These are phyloP conservation scores for Erodium moschatum DNA, from an alignment of 441 rosid species.

Conservation along the genomic window DNA sequence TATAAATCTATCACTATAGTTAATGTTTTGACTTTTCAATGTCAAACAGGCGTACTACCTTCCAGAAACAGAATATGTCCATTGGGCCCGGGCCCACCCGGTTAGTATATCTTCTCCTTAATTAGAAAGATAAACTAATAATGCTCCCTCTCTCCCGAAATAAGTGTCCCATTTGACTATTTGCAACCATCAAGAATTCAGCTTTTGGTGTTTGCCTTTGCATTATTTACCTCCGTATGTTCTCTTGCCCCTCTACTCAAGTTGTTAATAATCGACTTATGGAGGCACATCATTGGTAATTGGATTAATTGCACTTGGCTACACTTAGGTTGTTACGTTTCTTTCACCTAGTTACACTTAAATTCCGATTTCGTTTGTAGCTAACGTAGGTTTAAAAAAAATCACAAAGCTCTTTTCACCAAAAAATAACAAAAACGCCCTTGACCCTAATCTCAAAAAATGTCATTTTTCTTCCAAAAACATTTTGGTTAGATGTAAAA, in stretches of 20 bases:
- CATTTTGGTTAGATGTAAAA: no score
- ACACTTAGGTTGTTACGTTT: no score
- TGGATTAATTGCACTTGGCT: no score
- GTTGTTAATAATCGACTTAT: not conserved
- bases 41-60: slow-evolving; percentile 76
- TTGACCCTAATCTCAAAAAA: no score
- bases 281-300: no score
- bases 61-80: slow-evolving; percentile 89
- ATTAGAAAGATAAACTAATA: not conserved
- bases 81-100: slow-evolving; percentile 95
- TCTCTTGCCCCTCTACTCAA: not conserved
- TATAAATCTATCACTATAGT: not conserved
- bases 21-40: slow-evolving; percentile 11
- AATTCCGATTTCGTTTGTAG: no score
- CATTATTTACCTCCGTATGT: not conserved
- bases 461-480: no score
- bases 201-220: not conserved
- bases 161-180: not conserved
- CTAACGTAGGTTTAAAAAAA: no score
- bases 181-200: not conserved
- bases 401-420: no score
- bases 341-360: no score
- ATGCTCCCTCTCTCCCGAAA: not conserved
- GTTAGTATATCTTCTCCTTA: slow-evolving; percentile 34
- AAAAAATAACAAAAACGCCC: no score